Conservation (phyloP, 345 rosid species). For the Abelmoschus esculentus region DNA sequence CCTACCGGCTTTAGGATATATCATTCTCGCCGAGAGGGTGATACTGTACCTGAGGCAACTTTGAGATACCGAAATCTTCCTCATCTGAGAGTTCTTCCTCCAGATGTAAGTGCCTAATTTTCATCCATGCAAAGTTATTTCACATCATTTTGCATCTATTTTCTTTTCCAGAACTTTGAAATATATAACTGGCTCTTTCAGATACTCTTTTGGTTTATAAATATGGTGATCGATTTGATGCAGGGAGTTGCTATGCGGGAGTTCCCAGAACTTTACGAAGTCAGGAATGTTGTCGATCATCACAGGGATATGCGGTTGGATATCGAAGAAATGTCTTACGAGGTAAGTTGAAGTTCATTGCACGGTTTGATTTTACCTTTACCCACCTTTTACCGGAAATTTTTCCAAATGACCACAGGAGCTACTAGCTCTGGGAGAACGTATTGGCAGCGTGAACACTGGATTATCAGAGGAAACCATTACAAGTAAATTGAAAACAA, state of each 20-base stretch:
- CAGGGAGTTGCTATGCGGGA: slow-evolving; percentile 67
- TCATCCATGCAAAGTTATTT: neutral
- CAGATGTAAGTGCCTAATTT: slow-evolving; percentile 39
- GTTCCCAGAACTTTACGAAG: slow-evolving; percentile 42
- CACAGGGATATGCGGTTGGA: slow-evolving; percentile 92
- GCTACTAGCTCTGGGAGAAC: slow-evolving; percentile 77
- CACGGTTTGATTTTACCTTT: neutral
- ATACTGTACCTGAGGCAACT: slow-evolving; percentile 28
- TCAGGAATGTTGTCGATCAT: slow-evolving; percentile 47
- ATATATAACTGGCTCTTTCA: neutral
- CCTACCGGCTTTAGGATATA: slow-evolving; percentile 43
- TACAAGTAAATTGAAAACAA: slow-evolving; percentile 35
- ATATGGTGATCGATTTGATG: slow-evolving; percentile 9
- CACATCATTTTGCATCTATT: neutral
- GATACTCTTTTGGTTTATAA: neutral
- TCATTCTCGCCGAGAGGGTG: slow-evolving; percentile 31
- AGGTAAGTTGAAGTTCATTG: slow-evolving; percentile 31
- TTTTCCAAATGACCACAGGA: slow-evolving; percentile 39
- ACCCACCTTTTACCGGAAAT: neutral
- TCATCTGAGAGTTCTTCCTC: slow-evolving; percentile 44
- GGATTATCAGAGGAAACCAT: slow-evolving; percentile 70
- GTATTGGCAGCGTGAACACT: slow-evolving; percentile 64
- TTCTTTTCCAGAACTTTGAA: neutral
- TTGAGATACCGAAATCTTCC: slow-evolving; percentile 44
- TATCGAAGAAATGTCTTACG: slow-evolving; percentile 87